Conservation (phyloP, 148 eudicot genomes). For the Heliosperma pusillum region DNA sequence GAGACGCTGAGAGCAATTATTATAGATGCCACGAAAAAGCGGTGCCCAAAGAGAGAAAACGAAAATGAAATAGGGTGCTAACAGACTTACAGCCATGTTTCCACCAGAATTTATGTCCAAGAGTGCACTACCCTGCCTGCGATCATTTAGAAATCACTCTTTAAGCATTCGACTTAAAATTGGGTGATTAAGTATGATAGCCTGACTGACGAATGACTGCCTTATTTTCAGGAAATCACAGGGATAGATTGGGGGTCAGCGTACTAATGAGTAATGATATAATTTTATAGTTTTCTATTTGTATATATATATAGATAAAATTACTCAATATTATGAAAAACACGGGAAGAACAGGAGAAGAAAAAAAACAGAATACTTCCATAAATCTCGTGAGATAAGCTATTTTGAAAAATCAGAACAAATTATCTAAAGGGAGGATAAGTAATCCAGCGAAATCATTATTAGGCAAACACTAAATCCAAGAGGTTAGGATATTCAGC, state of each 20-base stretch:
- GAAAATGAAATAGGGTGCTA: not conserved
- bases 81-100: slow-evolving; percentile 76
- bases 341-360: not conserved
- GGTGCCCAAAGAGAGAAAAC: not conserved
- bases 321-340: slow-evolving; percentile 2
- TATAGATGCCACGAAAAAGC: not conserved
- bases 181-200: not conserved
- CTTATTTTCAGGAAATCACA: not conserved
- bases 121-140: slow-evolving; percentile 93
- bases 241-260: not conserved
- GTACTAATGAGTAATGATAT: not conserved
- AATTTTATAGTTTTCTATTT: not conserved
- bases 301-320: no score
- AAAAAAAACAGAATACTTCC: not conserved
- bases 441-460: not conserved
- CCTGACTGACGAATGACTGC: not conserved
- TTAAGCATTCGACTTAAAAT: not conserved
- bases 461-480: not conserved
- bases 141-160: slow-evolving; percentile 5
- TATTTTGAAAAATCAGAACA: not conserved
- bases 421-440: not conserved
- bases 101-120: slow-evolving; percentile 86
- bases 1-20: not conserved
- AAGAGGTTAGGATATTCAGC: not conserved
- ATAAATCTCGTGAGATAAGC: not conserved